Percentiles rank a stretch among this genome's conserved stretches.
Evolutionary conservation across 1,284 basidiomycete genomes (phyloP).

Genomic region (Leccinum pachyderme): DNA sequence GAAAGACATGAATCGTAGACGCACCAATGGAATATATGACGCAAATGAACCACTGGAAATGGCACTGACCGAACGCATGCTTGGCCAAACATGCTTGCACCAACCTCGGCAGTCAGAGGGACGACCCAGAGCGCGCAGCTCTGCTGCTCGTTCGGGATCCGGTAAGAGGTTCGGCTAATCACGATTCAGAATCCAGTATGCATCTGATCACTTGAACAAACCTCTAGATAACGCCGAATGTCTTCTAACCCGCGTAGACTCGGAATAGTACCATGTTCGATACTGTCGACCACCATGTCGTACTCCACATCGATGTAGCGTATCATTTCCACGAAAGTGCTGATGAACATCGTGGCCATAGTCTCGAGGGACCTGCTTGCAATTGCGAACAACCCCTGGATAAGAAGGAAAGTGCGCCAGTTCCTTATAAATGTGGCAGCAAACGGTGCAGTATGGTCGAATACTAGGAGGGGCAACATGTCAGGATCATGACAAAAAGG

Average conservation of each 20-base stretch:
- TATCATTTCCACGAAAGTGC: neutral
- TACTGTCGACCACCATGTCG: too few relatives aligned
- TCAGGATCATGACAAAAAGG: neutral
- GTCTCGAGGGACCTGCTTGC: neutral
- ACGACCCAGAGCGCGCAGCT: constrained; percentile 18
- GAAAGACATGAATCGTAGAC: neutral
- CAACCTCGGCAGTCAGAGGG: constrained; percentile 13
- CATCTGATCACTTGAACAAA: neutral
- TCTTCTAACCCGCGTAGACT: constrained; percentile 6
- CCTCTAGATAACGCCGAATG: constrained; percentile 13
- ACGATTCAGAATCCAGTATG: neutral
- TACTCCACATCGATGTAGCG: too few relatives aligned
- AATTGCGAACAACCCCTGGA: neutral
- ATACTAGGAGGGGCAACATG: neutral
- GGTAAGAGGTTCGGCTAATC: constrained; percentile 6
- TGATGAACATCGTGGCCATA: neutral
- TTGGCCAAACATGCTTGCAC: constrained; percentile 6
- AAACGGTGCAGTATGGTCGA: neutral
- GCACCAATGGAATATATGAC: constrained; percentile 7
- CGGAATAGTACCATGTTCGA: neutral
- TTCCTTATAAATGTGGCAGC: neutral
- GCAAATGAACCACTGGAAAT: constrained; percentile 11
- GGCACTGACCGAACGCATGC: neutral
- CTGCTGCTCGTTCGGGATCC: constrained; percentile 14
- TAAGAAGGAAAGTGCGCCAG: too few relatives aligned